Evolutionary conservation across 2,329 filamentous ascomycete genomes (phyloP), one percentile per base, ranked within the genome.

Genomic region (Aspergillus aculeatus): DNA sequence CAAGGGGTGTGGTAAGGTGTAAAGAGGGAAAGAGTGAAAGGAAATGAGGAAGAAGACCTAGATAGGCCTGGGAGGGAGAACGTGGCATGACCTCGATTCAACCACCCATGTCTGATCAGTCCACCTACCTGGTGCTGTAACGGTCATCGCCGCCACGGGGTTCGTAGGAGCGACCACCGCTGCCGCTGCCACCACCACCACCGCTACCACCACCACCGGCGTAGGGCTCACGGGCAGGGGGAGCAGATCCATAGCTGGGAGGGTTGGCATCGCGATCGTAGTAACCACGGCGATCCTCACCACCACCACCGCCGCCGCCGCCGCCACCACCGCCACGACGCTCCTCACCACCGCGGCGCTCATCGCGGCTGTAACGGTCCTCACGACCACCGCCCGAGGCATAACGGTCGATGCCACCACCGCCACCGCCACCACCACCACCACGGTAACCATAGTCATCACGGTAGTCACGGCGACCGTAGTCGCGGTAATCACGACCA

Each of bases 211-310:
- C 66, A 47, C 60, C 49, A 21, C 60, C 60, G 53, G 64, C 50
- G 63, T 75, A 75, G 26, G 71, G 65, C 29, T 74, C 75, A 64
- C 76, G 76, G 29, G 74, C 68, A 62, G 75, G 73, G 64, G 71
- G 56, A 57, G 53, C 71, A 41, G 76, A 76, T 49, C 64, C 65
- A 62, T 80, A 80, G 68, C 75, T 75, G 64, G 78, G 77, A 75
- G 77, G 74, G 67, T 82, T 80, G 65, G 80, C 80, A 67, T 84
- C 81, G 68, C 81, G 81, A 65, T 83, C 81, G 66, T 84, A 83
- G 72, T 83, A 84, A 61, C 81, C 76, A 66, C 75, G 80, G 62
- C 79, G 79, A 75, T 81, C 72, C 60, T 75, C 72, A 65, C 83
- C 83, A 75, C 86, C 79, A 62, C 78, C 76, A 56, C 77, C 75